Evolutionary conservation across 345 rosid species (phyloP).

Genomic region (Aquilaria yunnanensis): DNA sequence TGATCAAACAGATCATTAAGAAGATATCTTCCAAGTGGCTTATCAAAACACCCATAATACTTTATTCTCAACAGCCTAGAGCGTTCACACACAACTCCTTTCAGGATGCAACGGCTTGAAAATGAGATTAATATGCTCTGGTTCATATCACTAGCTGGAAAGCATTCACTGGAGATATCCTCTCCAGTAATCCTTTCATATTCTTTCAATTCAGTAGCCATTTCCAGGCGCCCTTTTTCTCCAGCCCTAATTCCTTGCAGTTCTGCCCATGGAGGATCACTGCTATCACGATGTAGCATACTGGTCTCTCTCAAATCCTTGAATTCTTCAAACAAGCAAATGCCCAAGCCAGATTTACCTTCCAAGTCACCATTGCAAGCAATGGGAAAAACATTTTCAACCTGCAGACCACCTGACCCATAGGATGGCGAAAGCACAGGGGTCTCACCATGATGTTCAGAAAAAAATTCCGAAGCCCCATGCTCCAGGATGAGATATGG

Average conservation of each 20-base stretch:
- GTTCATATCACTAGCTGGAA: constrained; percentile 69
- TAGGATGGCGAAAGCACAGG: constrained; percentile 18
- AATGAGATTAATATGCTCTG: constrained; percentile 92
- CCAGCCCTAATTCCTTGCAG: constrained; percentile 24
- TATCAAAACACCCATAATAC: constrained; percentile 92
- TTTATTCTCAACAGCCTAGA: constrained; percentile 86
- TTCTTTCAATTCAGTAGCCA: constrained; percentile 29
- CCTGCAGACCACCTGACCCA: constrained; percentile 12
- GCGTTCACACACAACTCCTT: constrained; percentile 85
- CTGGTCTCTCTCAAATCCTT: constrained; percentile 12
- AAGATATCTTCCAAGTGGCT: constrained; percentile 90
- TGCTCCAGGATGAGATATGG: constrained; percentile 16
- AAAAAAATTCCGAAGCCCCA: constrained; percentile 28
- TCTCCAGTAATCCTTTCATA: constrained; percentile 41
- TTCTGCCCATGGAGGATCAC: constrained; percentile 25
- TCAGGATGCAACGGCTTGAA: constrained; percentile 75
- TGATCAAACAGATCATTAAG: constrained; percentile 79
- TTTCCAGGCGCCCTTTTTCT: constrained; percentile 31
- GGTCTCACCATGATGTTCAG: constrained; percentile 32
- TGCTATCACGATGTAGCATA: constrained; percentile 1
- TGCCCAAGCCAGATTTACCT: constrained; percentile 17
- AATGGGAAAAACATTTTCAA: constrained; percentile 27
- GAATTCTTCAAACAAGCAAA: constrained; percentile 17
- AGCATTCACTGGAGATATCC: constrained; percentile 60
- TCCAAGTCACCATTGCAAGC: constrained; percentile 26